phyloP scores from a whole-genome alignment of 2,329 filamentous ascomycete genomes.

The Fusarium sp. region DNA sequence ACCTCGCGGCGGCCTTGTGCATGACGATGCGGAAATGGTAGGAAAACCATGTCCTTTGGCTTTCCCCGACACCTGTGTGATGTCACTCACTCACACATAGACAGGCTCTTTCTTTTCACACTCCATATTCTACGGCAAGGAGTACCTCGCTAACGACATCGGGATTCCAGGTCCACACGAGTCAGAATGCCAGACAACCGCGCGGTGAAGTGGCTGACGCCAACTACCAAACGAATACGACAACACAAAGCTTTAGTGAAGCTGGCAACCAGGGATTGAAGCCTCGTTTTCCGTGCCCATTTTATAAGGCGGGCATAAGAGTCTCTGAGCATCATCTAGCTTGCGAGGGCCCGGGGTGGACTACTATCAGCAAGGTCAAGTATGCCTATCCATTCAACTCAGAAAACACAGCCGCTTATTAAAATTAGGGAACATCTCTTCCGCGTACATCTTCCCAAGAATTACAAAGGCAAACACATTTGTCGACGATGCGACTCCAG shows the following conservation, averaged over 20 bases:
- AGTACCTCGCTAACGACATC: not conserved
- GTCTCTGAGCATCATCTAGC: not conserved
- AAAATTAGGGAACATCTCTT: not conserved
- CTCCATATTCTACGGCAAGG: fast-evolving
- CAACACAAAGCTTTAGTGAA: not conserved
- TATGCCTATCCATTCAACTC: not conserved
- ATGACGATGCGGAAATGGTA: not conserved
- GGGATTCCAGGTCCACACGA: not conserved
- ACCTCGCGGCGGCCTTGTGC: fast-evolving
- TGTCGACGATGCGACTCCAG: not conserved
- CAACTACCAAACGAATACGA: fast-evolving
- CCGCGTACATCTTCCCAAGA: not conserved
- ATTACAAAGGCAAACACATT: fast-evolving
- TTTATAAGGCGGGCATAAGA: not conserved
- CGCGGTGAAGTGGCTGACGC: fast-evolving
- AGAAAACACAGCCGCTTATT: not conserved
- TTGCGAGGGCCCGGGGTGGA: not conserved
- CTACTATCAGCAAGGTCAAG: not conserved
- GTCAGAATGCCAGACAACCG: fast-evolving
- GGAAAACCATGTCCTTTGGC: not conserved
- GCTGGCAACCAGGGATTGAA: fast-evolving
- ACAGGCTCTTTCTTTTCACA: not conserved
- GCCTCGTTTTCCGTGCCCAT: not conserved
- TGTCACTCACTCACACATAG: not conserved
- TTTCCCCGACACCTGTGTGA: not conserved